phyloP scores from a whole-genome alignment of 129 eudicot genomes.

The Artemisia annua region DNA sequence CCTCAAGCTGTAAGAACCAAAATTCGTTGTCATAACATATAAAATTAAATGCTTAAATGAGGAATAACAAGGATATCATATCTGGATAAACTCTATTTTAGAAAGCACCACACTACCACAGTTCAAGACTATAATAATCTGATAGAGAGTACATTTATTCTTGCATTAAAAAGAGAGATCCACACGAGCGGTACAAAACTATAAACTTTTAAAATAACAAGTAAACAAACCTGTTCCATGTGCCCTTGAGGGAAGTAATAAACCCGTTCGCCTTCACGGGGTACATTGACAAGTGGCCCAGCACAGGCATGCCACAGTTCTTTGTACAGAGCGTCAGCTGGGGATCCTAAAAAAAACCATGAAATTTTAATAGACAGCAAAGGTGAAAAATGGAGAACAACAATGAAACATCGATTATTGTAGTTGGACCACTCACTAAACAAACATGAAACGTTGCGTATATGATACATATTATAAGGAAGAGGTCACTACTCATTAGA shows the following conservation, averaged over 20 bases:
- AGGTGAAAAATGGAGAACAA: neutral
- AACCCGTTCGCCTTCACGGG: constrained; percentile 86
- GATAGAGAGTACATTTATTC: neutral
- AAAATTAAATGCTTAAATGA: constrained; percentile 7
- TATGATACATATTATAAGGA: neutral
- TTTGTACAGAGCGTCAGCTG: constrained; percentile 55
- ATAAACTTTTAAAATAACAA: neutral
- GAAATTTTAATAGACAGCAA: neutral
- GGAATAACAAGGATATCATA: neutral
- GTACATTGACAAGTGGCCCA: constrained; percentile 85
- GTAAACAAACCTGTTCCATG: constrained; percentile 77
- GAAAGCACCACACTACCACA: neutral
- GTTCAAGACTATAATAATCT: neutral
- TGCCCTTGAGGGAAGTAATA: constrained; percentile 96
- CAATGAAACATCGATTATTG: neutral
- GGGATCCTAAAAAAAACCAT: constrained; percentile 35
- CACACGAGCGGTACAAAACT: neutral
- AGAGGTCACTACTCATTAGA: neutral
- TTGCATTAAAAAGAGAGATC: constrained; percentile 5
- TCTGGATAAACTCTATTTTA: too few species aligned
- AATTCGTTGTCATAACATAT: neutral
- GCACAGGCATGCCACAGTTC: constrained; percentile 97
- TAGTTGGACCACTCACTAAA: too few species aligned
- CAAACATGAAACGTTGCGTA: too few species aligned
- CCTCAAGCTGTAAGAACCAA: constrained; percentile 76